Evolutionary conservation across 164 flowering plant species (phyloP).

Genomic region (Tetracentron sinense): DNA sequence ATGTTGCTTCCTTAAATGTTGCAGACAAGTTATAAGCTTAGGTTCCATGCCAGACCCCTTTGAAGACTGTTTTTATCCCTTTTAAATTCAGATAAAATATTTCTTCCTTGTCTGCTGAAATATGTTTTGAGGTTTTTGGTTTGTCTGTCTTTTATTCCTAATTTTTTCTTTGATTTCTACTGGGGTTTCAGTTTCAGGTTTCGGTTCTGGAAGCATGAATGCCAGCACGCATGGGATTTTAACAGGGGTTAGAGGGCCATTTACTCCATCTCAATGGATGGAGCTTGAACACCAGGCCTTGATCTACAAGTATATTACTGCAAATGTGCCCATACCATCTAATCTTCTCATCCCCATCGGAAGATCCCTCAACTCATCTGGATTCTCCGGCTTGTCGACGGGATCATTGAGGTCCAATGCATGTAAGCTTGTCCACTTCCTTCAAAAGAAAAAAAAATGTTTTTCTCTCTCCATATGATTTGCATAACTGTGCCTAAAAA

Average conservation of each 20-base stretch:
- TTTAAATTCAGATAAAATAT: not conserved
- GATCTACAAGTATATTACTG: conserved; percentile 80
- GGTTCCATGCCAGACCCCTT: conserved; percentile 6
- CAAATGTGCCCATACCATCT: conserved; percentile 72
- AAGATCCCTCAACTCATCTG: conserved; percentile 57
- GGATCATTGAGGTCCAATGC: conserved; percentile 52
- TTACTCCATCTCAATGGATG: conserved; percentile 87
- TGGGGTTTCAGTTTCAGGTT: conserved; percentile 29
- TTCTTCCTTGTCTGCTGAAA: not conserved
- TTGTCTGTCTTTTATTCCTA: not conserved
- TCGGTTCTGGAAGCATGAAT: conserved; percentile 44
- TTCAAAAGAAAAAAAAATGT: not conserved
- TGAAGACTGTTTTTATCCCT: not conserved
- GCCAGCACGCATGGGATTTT: conserved; percentile 46
- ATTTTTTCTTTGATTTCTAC: conserved; percentile 1
- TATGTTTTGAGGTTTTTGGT: no score
- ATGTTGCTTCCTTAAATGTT: conserved; percentile 25
- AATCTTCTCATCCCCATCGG: conserved; percentile 67
- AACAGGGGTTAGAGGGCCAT: conserved; percentile 64
- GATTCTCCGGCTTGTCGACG: conserved; percentile 40
- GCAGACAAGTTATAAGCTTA: conserved; percentile 11
- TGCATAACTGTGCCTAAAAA: no score
- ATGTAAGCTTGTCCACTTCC: conserved; percentile 35
- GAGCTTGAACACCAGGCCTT: conserved; percentile 88
- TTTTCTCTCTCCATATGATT: no score